Evolutionary conservation across 2,329 filamentous ascomycete species (phyloP).

Genomic region (Hypocreales sp.): DNA sequence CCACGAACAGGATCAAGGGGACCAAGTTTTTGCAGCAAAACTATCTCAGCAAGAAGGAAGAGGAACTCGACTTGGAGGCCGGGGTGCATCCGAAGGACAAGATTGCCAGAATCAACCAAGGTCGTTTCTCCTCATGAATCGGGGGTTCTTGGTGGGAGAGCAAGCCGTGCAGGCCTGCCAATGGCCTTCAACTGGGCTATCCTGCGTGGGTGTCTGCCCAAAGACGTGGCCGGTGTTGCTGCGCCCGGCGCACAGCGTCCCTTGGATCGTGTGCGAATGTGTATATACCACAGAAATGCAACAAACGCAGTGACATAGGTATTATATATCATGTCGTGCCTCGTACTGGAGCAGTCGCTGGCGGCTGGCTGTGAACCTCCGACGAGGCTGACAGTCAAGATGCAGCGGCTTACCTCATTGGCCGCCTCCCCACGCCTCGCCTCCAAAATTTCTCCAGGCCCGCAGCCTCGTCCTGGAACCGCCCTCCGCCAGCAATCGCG

Average conservation of each 20-base stretch:
- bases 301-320: too few species aligned
- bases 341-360: too few species aligned
- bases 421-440: constrained; percentile 1
- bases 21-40: constrained; percentile 71
- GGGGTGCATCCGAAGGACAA: constrained; percentile 24
- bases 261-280: too few species aligned
- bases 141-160: neutral
- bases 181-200: too few species aligned
- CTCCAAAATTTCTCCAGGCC: constrained; percentile 3
- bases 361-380: too few species aligned
- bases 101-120: constrained; percentile 21
- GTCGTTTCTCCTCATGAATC: constrained; percentile 14
- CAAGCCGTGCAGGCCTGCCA: too few species aligned
- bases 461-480: constrained; percentile 2
- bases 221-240: too few species aligned
- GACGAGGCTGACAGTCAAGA: constrained; percentile 14
- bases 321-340: too few species aligned
- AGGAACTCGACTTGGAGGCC: constrained; percentile 20
- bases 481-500: constrained; percentile 1
- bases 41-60: constrained; percentile 42
- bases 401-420: constrained; percentile 10
- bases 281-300: too few species aligned
- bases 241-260: too few species aligned
- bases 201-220: too few species aligned
- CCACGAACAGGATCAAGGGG: constrained; percentile 62